These are phyloP conservation scores for Lycium ferocissimum DNA, from an alignment of 257 asterid genomes.

Conservation along the genomic window DNA sequence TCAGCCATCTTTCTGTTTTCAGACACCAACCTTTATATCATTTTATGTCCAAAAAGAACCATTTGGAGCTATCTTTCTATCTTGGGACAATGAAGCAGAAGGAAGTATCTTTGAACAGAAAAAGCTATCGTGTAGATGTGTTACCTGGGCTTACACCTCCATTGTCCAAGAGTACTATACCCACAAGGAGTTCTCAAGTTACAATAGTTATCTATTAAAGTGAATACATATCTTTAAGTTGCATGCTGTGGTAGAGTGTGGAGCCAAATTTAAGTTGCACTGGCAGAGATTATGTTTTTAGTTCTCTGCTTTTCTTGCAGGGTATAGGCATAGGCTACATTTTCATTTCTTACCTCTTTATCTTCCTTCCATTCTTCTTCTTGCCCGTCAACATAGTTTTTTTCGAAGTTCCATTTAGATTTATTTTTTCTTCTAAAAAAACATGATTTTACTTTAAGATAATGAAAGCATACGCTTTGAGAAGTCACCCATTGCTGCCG, in stretches of 20 bases:
- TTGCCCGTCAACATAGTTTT: background rate
- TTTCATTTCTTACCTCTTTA: background rate
- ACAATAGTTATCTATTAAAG: background rate
- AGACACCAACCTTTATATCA: background rate
- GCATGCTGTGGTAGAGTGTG: background rate
- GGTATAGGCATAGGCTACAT: background rate
- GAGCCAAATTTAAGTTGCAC: background rate
- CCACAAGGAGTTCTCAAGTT: background rate
- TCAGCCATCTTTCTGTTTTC: background rate
- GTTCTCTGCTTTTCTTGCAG: background rate
- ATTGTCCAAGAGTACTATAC: background rate
- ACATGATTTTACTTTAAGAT: background rate
- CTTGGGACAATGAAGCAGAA: background rate
- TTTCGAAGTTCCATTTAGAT: background rate
- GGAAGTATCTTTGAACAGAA: constrained; percentile 26
- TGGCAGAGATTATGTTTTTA: background rate
- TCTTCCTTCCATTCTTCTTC: background rate
- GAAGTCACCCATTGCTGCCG: background rate
- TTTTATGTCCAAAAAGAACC: background rate
- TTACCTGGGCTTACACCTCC: background rate
- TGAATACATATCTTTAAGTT: background rate
- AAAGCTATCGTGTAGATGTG: background rate
- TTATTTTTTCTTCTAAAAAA: background rate
- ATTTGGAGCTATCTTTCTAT: constrained; percentile 19
- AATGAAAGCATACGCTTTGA: background rate